These are phyloP conservation scores for Suillus occidentalis DNA, from an alignment of 768 basidiomycete genomes.

Conservation along the genomic window DNA sequence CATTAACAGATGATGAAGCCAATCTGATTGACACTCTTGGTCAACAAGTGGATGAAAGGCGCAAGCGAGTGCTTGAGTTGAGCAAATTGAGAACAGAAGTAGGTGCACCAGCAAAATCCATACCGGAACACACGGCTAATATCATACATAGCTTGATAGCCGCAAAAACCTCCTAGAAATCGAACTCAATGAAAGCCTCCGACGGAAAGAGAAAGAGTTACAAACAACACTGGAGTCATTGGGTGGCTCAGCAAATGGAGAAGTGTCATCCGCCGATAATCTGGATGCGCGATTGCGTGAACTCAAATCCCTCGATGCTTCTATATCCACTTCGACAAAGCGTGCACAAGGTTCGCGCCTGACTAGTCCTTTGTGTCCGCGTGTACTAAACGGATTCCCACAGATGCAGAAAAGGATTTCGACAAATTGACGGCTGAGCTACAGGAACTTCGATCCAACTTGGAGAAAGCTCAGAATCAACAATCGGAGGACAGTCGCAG, in stretches of 20 bases:
- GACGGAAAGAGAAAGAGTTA: conserved; percentile 78
- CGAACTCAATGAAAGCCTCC: conserved; percentile 87
- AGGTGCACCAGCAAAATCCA: conserved; percentile 21
- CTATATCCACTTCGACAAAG: conserved; percentile 64
- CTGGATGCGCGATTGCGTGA: conserved; percentile 71
- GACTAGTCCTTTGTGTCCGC: neutral
- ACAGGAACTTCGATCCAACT: conserved; percentile 59
- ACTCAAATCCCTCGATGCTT: conserved; percentile 60
- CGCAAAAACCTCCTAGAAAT: conserved; percentile 85
- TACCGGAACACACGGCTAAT: neutral
- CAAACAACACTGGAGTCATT: conserved; percentile 71
- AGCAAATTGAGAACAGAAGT: conserved; percentile 73
- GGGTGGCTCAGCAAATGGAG: conserved; percentile 59
- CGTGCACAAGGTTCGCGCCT: conserved; percentile 54
- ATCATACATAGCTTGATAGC: conserved; percentile 47
- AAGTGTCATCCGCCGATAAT: conserved; percentile 59
- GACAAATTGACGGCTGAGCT: conserved; percentile 61
- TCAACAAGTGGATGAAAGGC: conserved; percentile 72
- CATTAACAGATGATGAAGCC: conserved; percentile 74
- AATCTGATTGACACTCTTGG: conserved; percentile 62
- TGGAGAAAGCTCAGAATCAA: conserved; percentile 79
- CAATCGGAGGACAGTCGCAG: conserved; percentile 85
- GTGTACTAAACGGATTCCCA: neutral
- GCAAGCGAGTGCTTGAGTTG: conserved; percentile 68
- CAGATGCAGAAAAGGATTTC: conserved; percentile 73